Evolutionary conservation across 495 filamentous ascomycete genomes (phyloP), one percentile per base, ranked within the genome.

Genomic region (Lophiotrema nucula): DNA sequence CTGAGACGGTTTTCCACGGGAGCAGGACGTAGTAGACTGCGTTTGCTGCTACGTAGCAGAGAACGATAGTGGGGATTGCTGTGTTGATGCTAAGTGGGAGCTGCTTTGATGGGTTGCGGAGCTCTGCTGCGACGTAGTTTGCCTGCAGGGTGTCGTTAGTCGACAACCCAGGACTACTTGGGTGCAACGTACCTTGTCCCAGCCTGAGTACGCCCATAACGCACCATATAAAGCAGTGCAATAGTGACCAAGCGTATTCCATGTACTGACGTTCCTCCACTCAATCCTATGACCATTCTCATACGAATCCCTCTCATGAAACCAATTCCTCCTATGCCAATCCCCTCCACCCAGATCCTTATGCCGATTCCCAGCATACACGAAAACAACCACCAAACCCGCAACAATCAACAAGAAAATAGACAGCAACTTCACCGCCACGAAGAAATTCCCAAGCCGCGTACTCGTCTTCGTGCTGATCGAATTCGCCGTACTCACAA

Each of bases 151-250:
- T n/a, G 16, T 39, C 18, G 26, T 48, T 22, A 62, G 23, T 18
- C 6, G 24, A 5, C 3, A 4, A 13, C 12, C 27, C 45, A 37
- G 39, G 19, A 12, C 10, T 6, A 43, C 6, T 8, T 6, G 19
- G 10, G 19, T 43, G 10, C 10, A 39, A 53, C 73, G 65, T 51
- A 80, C 80, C 67, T 83, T 82, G 56, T 84, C 81, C 81, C 81
- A 84, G 3, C 81, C 81, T 1, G 75, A 78, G 49, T 82, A 84
- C 3, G 77, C 80, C 80, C 80, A 84, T 26, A 82, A 52, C 0
- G 77, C 81, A 0, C 74, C 80, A 58, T 82, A 82, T 2, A 82
- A 53, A 0, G 79, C 80, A 0, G 80, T 72, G 3, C 77, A 79
- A 26, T 77, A 76, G 56, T 81, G 75, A 0, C 81, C 81, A 43